A percentile compares a stretch with the other conserved stretches of the same genome.
phyloP scores from a whole-genome alignment of 176 grass and related monocot genomes.

The Otatea glauca region DNA sequence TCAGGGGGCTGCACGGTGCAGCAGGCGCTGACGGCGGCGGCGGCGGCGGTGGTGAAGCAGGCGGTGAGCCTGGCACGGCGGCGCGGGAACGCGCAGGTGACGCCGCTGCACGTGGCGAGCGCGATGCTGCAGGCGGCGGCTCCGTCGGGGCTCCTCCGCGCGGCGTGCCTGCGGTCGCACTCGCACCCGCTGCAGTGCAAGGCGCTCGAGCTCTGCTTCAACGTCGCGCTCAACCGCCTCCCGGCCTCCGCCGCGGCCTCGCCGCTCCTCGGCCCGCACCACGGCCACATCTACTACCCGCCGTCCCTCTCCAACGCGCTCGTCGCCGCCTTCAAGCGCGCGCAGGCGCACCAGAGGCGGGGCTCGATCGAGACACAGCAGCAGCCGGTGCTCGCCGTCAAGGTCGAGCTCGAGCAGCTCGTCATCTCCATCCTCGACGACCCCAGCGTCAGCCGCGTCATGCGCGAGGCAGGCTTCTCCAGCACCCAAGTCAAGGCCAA shows the following conservation, averaged over 20 bases:
- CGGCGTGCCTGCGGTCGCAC: constrained; percentile 78
- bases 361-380: constrained; percentile 66
- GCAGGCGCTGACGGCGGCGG: constrained; percentile 70
- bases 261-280: constrained; percentile 47
- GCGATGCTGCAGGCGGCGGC: constrained; percentile 60
- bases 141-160: constrained; percentile 56
- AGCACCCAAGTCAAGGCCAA: constrained; percentile 81
- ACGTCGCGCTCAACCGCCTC: constrained; percentile 84
- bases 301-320: constrained; percentile 85
- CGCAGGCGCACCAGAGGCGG: constrained; percentile 78
- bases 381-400: constrained; percentile 69
- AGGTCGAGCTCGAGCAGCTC: constrained; percentile 89
- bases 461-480: constrained; percentile 95
- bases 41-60: constrained; percentile 69
- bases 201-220: constrained; percentile 90
- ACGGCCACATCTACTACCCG: constrained; percentile 57
- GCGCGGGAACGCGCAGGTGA: constrained; percentile 82
- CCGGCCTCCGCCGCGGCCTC: constrained; percentile 50
- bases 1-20: constrained; percentile 71
- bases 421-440: constrained; percentile 96
- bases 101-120: constrained; percentile 86
- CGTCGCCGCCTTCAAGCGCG: constrained; percentile 80
- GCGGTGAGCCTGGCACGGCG: constrained; percentile 70
- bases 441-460: constrained; percentile 88
- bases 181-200: constrained; percentile 86